phyloP scores from a whole-genome alignment of 495 filamentous ascomycete species.

The Daldinia grandis region DNA sequence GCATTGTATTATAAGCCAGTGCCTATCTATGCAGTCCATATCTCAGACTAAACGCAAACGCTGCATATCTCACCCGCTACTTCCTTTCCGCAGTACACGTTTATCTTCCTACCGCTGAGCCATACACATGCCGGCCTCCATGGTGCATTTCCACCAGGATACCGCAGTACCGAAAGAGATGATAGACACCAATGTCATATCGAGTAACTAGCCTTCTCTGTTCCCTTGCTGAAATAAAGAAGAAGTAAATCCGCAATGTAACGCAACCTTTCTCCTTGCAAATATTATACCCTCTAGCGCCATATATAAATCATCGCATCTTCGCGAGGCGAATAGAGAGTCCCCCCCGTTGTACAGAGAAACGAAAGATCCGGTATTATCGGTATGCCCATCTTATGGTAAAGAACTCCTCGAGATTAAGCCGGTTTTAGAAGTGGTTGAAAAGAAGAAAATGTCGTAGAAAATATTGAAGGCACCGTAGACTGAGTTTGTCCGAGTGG shows the following conservation, averaged over 20 bases:
- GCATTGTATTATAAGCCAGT: background rate
- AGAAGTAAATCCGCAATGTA: background rate
- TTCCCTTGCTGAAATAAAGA: too few relatives aligned
- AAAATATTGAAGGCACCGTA: background rate
- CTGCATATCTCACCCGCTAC: background rate
- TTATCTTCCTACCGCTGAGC: background rate
- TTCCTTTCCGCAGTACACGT: background rate
- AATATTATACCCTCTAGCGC: background rate
- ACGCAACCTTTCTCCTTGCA: background rate
- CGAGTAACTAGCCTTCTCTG: background rate
- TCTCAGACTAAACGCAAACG: background rate
- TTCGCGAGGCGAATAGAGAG: background rate
- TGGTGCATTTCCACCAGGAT: background rate
- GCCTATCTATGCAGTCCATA: background rate
- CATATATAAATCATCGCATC: background rate
- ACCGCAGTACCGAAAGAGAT: background rate
- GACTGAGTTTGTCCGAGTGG: background rate
- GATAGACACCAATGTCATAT: background rate
- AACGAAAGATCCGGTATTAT: background rate
- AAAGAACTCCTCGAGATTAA: background rate
- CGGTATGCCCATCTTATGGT: background rate
- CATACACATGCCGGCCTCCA: background rate
- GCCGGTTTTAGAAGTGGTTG: background rate
- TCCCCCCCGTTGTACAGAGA: background rate
- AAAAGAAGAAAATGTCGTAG: background rate